Conservation (phyloP, 768 basidiomycete genomes). For the Nidula microcarpa region DNA sequence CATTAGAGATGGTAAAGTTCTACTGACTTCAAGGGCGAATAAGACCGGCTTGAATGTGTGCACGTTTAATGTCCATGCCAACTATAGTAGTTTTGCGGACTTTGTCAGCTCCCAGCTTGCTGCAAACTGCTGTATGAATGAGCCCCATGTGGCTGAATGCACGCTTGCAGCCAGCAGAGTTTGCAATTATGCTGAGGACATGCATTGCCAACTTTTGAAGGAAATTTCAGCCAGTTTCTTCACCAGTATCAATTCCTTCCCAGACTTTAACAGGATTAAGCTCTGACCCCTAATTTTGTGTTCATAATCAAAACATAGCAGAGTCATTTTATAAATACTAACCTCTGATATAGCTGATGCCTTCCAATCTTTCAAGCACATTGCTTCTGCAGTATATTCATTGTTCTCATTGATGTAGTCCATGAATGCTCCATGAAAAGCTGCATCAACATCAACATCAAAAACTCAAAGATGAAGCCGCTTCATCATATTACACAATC, state of each 20-base stretch:
- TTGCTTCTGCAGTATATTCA: neutral
- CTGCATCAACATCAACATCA: neutral
- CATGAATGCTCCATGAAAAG: neutral
- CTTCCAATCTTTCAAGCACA: neutral
- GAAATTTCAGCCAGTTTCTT: neutral
- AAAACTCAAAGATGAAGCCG: neutral
- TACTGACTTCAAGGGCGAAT: too few species aligned
- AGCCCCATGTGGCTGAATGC: too few species aligned
- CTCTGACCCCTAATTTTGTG: neutral
- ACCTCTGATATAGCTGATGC: neutral
- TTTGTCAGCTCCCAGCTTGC: too few species aligned
- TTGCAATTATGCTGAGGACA: too few species aligned
- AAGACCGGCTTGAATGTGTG: too few species aligned
- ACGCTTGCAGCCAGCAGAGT: too few species aligned
- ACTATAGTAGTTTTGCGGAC: too few species aligned
- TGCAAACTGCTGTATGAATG: too few species aligned
- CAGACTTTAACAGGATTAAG: neutral
- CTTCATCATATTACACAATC: neutral
- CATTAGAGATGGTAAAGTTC: too few species aligned
- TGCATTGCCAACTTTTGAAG: neutral
- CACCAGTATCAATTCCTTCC: neutral
- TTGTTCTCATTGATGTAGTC: neutral
- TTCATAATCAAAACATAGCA: neutral
- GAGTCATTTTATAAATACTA: neutral
- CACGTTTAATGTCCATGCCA: too few species aligned